phyloP scores from a whole-genome alignment of 75 land plant species.

The Ceratopteris richardii region DNA sequence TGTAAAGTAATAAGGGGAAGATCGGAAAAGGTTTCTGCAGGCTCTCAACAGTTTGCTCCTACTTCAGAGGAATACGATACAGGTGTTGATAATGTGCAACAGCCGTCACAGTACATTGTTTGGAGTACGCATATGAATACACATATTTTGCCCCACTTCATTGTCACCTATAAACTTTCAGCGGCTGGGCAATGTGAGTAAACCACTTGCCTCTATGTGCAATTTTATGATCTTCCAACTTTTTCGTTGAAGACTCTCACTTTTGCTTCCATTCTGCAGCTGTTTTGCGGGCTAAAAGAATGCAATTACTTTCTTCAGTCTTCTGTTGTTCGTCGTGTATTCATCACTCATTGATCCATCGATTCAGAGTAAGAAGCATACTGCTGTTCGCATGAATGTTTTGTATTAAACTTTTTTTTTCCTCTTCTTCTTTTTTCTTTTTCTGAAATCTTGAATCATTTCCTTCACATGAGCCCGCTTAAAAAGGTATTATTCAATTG shows the following conservation, averaged over 20 bases:
- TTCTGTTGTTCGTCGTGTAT: neutral
- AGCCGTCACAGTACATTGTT: conserved; percentile 48
- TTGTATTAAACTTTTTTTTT: too few relatives aligned
- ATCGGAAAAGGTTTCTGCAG: conserved; percentile 36
- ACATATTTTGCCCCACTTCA: conserved; percentile 55
- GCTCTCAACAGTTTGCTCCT: conserved; percentile 40
- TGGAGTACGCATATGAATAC: conserved; percentile 72
- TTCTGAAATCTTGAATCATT: too few relatives aligned
- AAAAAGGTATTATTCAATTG: too few relatives aligned
- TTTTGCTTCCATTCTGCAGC: too few relatives aligned
- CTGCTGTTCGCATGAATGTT: too few relatives aligned
- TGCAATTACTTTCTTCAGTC: too few relatives aligned
- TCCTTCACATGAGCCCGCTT: too few relatives aligned
- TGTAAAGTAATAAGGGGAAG: conserved; percentile 67
- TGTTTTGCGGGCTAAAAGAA: too few relatives aligned
- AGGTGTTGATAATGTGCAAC: conserved; percentile 42
- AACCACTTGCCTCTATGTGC: neutral
- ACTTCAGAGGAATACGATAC: conserved; percentile 55
- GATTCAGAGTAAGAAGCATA: too few relatives aligned
- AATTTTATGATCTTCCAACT: too few relatives aligned
- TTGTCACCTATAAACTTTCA: conserved; percentile 40
- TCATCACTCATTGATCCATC: neutral
- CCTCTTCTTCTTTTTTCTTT: too few relatives aligned
- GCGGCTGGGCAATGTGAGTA: conserved; percentile 17
- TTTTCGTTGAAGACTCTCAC: too few relatives aligned